Evolutionary conservation across 2,329 filamentous ascomycete genomes (phyloP).

Genomic region (Acrocalymma vagum): DNA sequence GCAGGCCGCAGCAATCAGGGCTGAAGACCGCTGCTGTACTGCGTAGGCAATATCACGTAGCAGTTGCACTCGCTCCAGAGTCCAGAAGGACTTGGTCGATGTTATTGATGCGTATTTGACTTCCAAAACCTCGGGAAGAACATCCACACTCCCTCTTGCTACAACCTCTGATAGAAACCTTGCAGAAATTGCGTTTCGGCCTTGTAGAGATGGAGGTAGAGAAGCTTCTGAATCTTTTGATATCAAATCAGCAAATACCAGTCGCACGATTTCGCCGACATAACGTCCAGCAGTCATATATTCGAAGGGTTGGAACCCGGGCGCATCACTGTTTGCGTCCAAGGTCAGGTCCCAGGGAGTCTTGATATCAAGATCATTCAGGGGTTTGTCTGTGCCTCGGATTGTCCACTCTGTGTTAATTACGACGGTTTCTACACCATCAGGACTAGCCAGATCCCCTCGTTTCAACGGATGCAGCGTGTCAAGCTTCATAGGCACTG

Average conservation of each 20-base stretch:
- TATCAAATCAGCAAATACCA: conserved; percentile 72
- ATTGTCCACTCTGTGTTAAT: conserved; percentile 90
- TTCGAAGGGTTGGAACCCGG: conserved; percentile 83
- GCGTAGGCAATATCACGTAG: conserved; percentile 74
- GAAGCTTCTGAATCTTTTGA: conserved; percentile 34
- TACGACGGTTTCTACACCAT: conserved; percentile 68
- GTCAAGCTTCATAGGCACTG: conserved; percentile 73
- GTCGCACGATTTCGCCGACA: conserved; percentile 76
- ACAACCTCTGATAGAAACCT: conserved; percentile 76
- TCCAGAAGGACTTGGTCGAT: conserved; percentile 62
- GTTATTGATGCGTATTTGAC: conserved; percentile 63
- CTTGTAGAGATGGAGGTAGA: conserved; percentile 64
- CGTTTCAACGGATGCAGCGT: conserved; percentile 71
- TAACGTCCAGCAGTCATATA: conserved; percentile 86
- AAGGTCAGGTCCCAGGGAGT: conserved; percentile 76
- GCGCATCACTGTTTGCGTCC: conserved; percentile 71
- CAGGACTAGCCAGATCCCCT: conserved; percentile 41
- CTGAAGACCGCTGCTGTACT: conserved; percentile 76
- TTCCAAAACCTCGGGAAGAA: conserved; percentile 54
- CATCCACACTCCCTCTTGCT: conserved; percentile 48
- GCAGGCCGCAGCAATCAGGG: conserved; percentile 76
- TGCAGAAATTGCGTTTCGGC: conserved; percentile 72
- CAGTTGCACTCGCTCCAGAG: conserved; percentile 63
- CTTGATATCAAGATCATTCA: conserved; percentile 69
- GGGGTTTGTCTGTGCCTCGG: conserved; percentile 73